These are phyloP conservation scores for Lathyrus tuberosus DNA, from an alignment of 306 rosid species.

Conservation along the genomic window DNA sequence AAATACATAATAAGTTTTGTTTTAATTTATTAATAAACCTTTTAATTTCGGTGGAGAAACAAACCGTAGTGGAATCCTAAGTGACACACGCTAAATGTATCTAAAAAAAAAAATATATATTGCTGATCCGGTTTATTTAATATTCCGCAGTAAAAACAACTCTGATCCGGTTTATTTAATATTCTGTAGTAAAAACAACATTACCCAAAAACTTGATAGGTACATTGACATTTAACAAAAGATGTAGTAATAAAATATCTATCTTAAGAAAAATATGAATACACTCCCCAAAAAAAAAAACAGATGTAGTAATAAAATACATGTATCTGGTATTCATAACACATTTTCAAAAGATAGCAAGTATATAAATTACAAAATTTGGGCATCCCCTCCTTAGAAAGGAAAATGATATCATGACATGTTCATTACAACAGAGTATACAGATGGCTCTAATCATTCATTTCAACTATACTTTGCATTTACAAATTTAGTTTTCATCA, in stretches of 20 bases:
- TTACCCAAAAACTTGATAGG: too few relatives aligned
- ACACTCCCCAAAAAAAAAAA: neutral
- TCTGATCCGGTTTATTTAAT: too few relatives aligned
- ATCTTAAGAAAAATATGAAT: neutral
- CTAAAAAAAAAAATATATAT: too few relatives aligned
- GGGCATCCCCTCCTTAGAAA: neutral
- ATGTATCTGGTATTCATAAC: conserved; percentile 12
- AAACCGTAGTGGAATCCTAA: too few relatives aligned
- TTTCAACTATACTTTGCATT: conserved; percentile 33
- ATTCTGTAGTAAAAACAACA: too few relatives aligned
- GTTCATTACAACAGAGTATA: conserved; percentile 16
- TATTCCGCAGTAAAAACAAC: too few relatives aligned
- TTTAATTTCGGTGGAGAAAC: too few relatives aligned
- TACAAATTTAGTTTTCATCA: conserved; percentile 34
- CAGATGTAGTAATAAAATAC: neutral
- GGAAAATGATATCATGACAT: conserved; percentile 22
- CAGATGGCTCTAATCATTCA: neutral
- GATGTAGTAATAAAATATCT: neutral
- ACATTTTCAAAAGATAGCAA: conserved; percentile 19
- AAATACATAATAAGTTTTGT: too few relatives aligned
- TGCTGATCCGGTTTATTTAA: too few relatives aligned
- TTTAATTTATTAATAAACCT: too few relatives aligned
- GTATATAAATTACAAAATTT: conserved; percentile 35
- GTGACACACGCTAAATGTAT: too few relatives aligned
- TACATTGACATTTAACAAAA: too few relatives aligned